Evolutionary conservation across 2,329 filamentous ascomycete species (phyloP).

Genomic region (Epicoccum nigrum): DNA sequence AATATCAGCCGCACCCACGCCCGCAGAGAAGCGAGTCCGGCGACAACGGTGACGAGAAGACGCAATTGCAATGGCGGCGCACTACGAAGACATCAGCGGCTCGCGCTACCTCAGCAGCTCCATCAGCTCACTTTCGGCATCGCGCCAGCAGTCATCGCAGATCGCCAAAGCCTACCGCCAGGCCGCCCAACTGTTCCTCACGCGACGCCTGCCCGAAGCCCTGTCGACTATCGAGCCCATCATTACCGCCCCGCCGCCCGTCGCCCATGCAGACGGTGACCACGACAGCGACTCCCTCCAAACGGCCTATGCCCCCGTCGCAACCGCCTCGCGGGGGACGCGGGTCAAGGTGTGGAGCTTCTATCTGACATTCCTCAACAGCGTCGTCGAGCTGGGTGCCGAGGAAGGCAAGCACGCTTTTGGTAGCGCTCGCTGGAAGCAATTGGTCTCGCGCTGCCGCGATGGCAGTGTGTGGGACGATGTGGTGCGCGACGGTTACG

Average conservation of each 20-base stretch:
- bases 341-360: conserved; percentile 97
- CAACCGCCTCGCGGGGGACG: conserved; percentile 78
- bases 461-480: conserved; percentile 96
- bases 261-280: conserved; percentile 17
- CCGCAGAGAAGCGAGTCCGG: neutral
- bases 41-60: neutral
- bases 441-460: conserved; percentile 80
- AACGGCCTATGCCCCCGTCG: conserved; percentile 68
- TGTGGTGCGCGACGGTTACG: conserved; percentile 84
- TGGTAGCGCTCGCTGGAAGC: conserved; percentile 83
- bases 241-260: conserved; percentile 63
- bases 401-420: conserved; percentile 91
- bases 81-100: conserved; percentile 58
- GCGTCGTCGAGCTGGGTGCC: conserved; percentile 83
- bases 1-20: neutral
- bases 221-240: conserved; percentile 83
- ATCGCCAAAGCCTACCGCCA: conserved; percentile 94
- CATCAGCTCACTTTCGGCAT: conserved; percentile 71
- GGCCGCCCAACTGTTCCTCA: conserved; percentile 91
- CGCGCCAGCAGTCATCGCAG: conserved; percentile 70
- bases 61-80: conserved; percentile 50
- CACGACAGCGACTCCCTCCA: conserved; percentile 14
- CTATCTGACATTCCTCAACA: conserved; percentile 91
- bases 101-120: conserved; percentile 69
- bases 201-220: conserved; percentile 88